Percentiles rank a stretch among this genome's conserved stretches.
phyloP scores from a whole-genome alignment of 129 eudicot genomes.

The Scalesia atractyloides region DNA sequence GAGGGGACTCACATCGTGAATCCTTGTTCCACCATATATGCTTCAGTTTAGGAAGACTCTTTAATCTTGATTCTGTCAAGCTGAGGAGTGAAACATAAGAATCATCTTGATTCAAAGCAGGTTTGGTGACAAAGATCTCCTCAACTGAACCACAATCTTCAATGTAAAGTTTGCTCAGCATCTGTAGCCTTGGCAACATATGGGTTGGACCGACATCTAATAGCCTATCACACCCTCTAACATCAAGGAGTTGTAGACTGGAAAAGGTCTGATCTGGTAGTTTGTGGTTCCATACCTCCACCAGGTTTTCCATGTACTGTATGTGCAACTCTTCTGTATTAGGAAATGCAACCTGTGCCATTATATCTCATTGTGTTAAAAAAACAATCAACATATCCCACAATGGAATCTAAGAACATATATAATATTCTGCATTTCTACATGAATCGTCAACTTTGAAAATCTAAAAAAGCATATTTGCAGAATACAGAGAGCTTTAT shows the following conservation, averaged over 20 bases:
- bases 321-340: conserved; percentile 36
- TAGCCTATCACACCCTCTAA: conserved; percentile 20
- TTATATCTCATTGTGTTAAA: conserved; percentile 5
- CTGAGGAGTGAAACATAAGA: conserved; percentile 9
- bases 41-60: conserved; percentile 32
- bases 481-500: neutral
- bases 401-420: neutral
- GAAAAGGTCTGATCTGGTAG: conserved; percentile 30
- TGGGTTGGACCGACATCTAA: conserved; percentile 21
- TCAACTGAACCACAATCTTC: conserved; percentile 35
- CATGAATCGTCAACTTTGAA: neutral
- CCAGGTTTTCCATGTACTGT: conserved; percentile 30
- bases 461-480: neutral
- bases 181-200: conserved; percentile 23
- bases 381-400: neutral
- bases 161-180: conserved; percentile 32
- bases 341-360: conserved; percentile 32
- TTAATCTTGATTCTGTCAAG: conserved; percentile 27
- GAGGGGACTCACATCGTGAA: conserved; percentile 1
- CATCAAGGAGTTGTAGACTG: conserved; percentile 18
- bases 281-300: conserved; percentile 35
- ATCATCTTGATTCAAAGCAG: conserved; percentile 9
- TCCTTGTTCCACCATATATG: conserved; percentile 38
- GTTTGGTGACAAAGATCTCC: conserved; percentile 28
- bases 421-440: neutral